Evolutionary conservation across 73 alveolate species (phyloP).

Genomic region (Paramecium primaurelia): DNA sequence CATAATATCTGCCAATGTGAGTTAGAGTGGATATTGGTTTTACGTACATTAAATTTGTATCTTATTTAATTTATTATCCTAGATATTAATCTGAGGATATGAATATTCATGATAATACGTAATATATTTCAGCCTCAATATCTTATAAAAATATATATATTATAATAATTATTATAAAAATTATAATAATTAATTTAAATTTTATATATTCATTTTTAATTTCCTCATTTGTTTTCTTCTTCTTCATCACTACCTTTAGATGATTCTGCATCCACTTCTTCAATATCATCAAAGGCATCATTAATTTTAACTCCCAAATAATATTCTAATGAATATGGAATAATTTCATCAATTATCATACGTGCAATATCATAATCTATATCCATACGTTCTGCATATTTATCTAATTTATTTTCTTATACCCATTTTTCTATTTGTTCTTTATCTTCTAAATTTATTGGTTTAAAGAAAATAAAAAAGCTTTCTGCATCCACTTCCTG

Average conservation of each 20-base stretch:
- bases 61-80: neutral
- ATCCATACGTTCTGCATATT: slow-evolving; percentile 58
- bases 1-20: neutral
- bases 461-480: slow-evolving; percentile 87
- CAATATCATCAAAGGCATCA: slow-evolving; percentile 74
- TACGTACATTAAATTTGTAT: neutral
- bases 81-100: neutral
- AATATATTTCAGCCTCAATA: neutral
- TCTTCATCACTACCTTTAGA: slow-evolving; percentile 24
- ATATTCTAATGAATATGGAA: slow-evolving; percentile 95
- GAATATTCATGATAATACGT: neutral
- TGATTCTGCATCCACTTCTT: slow-evolving; percentile 65
- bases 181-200: neutral
- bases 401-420: slow-evolving; percentile 75
- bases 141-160: neutral
- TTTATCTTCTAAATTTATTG: slow-evolving; percentile 79
- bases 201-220: neutral
- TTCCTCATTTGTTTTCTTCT: neutral
- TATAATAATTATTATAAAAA: neutral
- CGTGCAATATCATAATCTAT: slow-evolving; percentile 86
- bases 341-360: slow-evolving; percentile 89
- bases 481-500: slow-evolving; percentile 80
- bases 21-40: neutral
- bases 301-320: slow-evolving; percentile 86
- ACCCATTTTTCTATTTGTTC: slow-evolving; percentile 82